Percentiles rank a stretch among this genome's conserved stretches.
Evolutionary conservation across 2,329 filamentous ascomycete genomes (phyloP).

Genomic region (Aspergillus pseudonomiae): DNA sequence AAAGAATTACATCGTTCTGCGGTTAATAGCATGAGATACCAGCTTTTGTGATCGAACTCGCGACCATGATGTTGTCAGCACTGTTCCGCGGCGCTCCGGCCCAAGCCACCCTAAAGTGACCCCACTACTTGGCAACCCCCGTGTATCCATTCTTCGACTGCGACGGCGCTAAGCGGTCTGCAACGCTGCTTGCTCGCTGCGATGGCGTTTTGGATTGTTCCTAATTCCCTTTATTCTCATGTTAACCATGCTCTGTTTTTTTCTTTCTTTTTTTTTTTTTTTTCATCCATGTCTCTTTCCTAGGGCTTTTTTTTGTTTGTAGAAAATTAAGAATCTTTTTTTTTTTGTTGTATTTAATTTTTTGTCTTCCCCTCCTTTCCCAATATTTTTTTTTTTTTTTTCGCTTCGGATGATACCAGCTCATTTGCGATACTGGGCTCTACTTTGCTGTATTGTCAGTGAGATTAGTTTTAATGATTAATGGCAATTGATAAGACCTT

Average conservation of each 20-base stretch:
- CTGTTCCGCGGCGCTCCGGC: constrained; percentile 35
- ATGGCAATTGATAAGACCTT: constrained; percentile 34
- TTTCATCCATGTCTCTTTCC: too few species aligned
- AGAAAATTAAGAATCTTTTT: too few species aligned
- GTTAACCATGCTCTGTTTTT: constrained; percentile 20
- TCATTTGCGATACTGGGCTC: constrained; percentile 36
- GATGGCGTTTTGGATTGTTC: constrained; percentile 18
- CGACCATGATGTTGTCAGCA: constrained; percentile 22
- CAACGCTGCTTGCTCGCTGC: constrained; percentile 17
- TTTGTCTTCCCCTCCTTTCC: too few species aligned
- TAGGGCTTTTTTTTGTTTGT: too few species aligned
- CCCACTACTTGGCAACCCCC: constrained; percentile 28
- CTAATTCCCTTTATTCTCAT: constrained; percentile 19
- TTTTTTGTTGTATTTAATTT: too few species aligned
- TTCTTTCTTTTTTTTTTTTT: constrained; percentile 21
- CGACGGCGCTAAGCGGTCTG: constrained; percentile 17
- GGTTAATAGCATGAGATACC: constrained; percentile 9
- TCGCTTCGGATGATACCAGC: constrained; percentile 43
- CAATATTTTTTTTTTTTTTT: constrained; percentile 16
- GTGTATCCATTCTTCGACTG: constrained; percentile 17
- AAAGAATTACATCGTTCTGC: constrained; percentile 9
- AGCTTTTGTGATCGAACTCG: constrained; percentile 12
- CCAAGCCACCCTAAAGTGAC: constrained; percentile 30
- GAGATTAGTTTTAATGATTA: constrained; percentile 33
- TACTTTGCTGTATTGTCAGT: constrained; percentile 25